A percentile compares a stretch with the other conserved stretches of the same genome.
phyloP scores from a whole-genome alignment of 176 grass and related monocot genomes.

The Canna indica region DNA sequence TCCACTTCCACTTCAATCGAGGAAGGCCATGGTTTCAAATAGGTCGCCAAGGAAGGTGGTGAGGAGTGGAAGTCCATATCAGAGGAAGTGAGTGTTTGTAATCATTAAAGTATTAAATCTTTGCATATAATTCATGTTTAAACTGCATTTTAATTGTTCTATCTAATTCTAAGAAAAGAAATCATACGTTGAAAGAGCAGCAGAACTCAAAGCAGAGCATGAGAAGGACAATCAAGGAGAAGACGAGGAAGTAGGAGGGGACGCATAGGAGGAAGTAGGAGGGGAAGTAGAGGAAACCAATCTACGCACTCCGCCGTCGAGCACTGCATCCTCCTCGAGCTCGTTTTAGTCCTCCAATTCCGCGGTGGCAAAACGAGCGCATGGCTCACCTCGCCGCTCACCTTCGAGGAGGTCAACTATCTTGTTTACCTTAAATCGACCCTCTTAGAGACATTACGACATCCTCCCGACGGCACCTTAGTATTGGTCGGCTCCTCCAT shows the following conservation, averaged over 20 bases:
- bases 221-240: slow-evolving; percentile 31
- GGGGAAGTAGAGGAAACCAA: not conserved
- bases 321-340: slow-evolving; percentile 52
- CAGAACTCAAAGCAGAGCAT: slow-evolving; percentile 44
- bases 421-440: slow-evolving; percentile 13
- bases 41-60: slow-evolving; percentile 69
- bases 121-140: not conserved
- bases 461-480: slow-evolving; percentile 18
- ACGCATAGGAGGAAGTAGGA: slow-evolving; percentile 5
- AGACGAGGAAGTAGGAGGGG: slow-evolving; percentile 19
- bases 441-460: slow-evolving; percentile 17
- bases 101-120: too few relatives aligned
- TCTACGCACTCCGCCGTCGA: slow-evolving; percentile 65
- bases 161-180: slow-evolving; percentile 48
- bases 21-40: too few relatives aligned
- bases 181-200: slow-evolving; percentile 56
- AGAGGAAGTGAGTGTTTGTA: slow-evolving; percentile 38
- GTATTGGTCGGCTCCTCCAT: slow-evolving; percentile 11
- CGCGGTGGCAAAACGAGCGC: slow-evolving; percentile 35
- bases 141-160: not conserved
- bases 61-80: slow-evolving; percentile 71
- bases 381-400: slow-evolving; percentile 32
- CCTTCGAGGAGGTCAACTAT: slow-evolving; percentile 3
- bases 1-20: too few relatives aligned
- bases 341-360: slow-evolving; percentile 53